phyloP scores from a whole-genome alignment of 805 yeast species.

The Starmerella bombi region DNA sequence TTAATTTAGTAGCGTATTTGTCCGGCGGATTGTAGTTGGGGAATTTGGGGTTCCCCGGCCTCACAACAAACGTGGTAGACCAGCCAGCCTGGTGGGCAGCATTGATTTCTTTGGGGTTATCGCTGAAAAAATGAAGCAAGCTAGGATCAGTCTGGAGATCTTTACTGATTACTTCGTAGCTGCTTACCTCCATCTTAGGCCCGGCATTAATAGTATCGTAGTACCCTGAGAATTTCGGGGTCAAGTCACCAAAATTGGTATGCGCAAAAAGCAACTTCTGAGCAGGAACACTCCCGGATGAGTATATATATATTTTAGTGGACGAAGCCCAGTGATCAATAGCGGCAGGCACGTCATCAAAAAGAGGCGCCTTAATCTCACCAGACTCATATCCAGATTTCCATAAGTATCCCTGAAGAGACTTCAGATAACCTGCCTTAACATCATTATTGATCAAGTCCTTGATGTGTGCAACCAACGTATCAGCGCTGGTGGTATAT shows the following conservation, averaged over 20 bases:
- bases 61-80: conserved; percentile 41
- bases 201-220: conserved; percentile 83
- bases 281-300: conserved; percentile 81
- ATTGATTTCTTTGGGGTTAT: conserved; percentile 59
- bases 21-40: conserved; percentile 10
- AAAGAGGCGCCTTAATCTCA: conserved; percentile 63
- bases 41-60: conserved; percentile 54
- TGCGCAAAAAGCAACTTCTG: conserved; percentile 61
- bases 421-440: conserved; percentile 64
- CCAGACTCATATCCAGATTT: conserved; percentile 65
- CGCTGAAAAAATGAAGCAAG: conserved; percentile 57
- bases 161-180: conserved; percentile 45
- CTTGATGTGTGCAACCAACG: conserved; percentile 37
- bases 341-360: conserved; percentile 51
- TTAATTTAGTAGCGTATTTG: background rate
- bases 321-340: conserved; percentile 34
- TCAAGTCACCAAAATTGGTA: conserved; percentile 36
- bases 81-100: conserved; percentile 64
- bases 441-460: conserved; percentile 51
- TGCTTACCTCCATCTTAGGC: conserved; percentile 41
- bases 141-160: conserved; percentile 28
- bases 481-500: conserved; percentile 22
- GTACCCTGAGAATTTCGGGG: conserved; percentile 47
- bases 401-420: conserved; percentile 80
- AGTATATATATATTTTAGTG: conserved; percentile 52